Percentiles rank a stretch among this genome's conserved stretches.
phyloP scores from a whole-genome alignment of 768 basidiomycete species.

The Mycena metata region DNA sequence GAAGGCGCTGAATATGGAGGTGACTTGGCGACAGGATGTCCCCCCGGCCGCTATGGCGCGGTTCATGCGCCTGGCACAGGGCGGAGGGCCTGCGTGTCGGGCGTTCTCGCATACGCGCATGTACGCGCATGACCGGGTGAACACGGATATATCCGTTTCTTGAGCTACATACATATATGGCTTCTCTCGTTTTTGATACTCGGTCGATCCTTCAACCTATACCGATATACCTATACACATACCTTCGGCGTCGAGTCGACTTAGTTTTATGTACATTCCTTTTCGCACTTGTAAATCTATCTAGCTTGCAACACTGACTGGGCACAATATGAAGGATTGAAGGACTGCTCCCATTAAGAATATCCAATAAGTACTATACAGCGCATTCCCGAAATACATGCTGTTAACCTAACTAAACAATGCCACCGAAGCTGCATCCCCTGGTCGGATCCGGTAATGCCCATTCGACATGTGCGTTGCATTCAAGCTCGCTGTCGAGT shows the following conservation, averaged over 20 bases:
- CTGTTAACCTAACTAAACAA: not conserved
- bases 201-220: not conserved
- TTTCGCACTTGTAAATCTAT: no score
- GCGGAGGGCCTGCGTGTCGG: constrained; percentile 22
- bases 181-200: not conserved
- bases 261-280: no score
- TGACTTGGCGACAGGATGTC: constrained; percentile 27
- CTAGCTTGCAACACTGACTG: no score
- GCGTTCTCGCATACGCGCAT: constrained; percentile 32
- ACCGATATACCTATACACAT: not conserved
- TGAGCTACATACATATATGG: not conserved
- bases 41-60: constrained; percentile 26
- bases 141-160: constrained; percentile 4
- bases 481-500: constrained; percentile 27
- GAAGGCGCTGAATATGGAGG: constrained; percentile 31
- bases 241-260: no score
- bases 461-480: constrained; percentile 32
- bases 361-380: not conserved
- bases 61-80: constrained; percentile 28
- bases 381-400: not conserved
- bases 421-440: not conserved
- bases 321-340: no score
- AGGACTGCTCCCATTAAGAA: no score
- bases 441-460: constrained; percentile 25
- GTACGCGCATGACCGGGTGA: constrained; percentile 36